phyloP scores from a whole-genome alignment of 768 basidiomycete species.

The Cubamyces sp. region DNA sequence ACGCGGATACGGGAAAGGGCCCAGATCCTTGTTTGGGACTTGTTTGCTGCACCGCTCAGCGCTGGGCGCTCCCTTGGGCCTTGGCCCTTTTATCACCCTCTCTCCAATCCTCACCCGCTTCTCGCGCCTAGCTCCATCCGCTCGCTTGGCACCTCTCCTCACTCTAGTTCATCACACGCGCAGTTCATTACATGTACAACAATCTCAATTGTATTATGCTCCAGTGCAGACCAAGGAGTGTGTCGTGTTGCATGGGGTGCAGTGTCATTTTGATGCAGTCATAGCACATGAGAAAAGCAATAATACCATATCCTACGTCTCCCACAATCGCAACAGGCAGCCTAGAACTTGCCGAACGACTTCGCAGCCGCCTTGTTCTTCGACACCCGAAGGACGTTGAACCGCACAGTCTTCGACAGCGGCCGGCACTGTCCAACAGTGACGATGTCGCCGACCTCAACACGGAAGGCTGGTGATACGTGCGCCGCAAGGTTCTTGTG shows the following conservation, averaged over 20 bases:
- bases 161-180: neutral
- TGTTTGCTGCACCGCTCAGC: conserved; percentile 28
- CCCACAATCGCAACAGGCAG: conserved; percentile 13
- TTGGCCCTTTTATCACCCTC: neutral
- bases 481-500: conserved; percentile 99
- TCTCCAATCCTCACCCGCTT: conserved; percentile 4
- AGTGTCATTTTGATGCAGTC: conserved; percentile 37
- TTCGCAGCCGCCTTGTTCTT: conserved; percentile 92
- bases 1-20: conserved; percentile 11
- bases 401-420: conserved; percentile 97
- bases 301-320: conserved; percentile 34
- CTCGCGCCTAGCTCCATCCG: neutral
- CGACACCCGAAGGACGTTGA: conserved; percentile 96
- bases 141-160: neutral
- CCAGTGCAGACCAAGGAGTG: conserved; percentile 15
- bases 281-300: conserved; percentile 37
- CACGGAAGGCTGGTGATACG: conserved; percentile 98
- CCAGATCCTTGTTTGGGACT: conserved; percentile 28
- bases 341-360: conserved; percentile 93
- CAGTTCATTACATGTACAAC: conserved; percentile 9
- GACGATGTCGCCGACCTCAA: conserved; percentile 90
- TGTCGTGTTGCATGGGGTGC: conserved; percentile 27
- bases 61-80: conserved; percentile 1
- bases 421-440: conserved; percentile 99
- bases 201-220: conserved; percentile 16